Conservation (phyloP, 306 rosid genomes). For the Begonia fuchsioides region DNA sequence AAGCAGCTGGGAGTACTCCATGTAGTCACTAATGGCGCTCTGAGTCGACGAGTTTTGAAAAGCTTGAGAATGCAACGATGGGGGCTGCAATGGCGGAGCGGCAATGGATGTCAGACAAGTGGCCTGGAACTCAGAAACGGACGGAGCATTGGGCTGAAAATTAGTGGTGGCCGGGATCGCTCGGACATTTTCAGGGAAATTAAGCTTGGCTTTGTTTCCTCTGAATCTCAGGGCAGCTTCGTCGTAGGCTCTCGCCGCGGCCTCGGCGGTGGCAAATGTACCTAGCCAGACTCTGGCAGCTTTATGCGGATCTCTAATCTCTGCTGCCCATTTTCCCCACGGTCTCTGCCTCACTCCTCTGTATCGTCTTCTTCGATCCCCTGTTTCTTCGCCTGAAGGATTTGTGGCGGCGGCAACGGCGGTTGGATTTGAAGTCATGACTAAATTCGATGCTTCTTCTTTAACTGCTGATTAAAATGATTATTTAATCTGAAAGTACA, state of each 20-base stretch:
- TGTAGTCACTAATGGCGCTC: constrained; percentile 1
- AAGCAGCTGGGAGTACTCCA: constrained; percentile 2
- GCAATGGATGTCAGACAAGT: background rate
- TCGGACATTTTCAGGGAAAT: constrained; percentile 13
- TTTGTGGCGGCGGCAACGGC: background rate
- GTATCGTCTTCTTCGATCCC: constrained; percentile 9
- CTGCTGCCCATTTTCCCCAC: constrained; percentile 18
- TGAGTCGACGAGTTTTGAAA: background rate
- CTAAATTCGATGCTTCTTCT: constrained; percentile 4
- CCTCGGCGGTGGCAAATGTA: constrained; percentile 11
- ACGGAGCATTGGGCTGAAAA: background rate
- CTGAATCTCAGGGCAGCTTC: constrained; percentile 11
- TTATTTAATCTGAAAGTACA: too few species aligned
- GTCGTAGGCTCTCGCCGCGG: constrained; percentile 12
- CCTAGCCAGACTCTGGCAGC: constrained; percentile 14
- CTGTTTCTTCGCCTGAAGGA: constrained; percentile 1
- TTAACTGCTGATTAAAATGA: constrained; percentile 2
- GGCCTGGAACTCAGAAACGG: background rate
- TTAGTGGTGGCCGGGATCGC: background rate
- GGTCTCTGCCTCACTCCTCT: constrained; percentile 17
- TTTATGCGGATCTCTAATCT: constrained; percentile 12
- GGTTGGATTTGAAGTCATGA: background rate
- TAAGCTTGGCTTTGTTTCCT: constrained; percentile 14
- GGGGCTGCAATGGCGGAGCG: background rate
- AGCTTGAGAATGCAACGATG: background rate